A percentile compares a stretch with the other conserved stretches of the same genome.
phyloP scores from a whole-genome alignment of 345 rosid species.

The Moricandia arvensis region DNA sequence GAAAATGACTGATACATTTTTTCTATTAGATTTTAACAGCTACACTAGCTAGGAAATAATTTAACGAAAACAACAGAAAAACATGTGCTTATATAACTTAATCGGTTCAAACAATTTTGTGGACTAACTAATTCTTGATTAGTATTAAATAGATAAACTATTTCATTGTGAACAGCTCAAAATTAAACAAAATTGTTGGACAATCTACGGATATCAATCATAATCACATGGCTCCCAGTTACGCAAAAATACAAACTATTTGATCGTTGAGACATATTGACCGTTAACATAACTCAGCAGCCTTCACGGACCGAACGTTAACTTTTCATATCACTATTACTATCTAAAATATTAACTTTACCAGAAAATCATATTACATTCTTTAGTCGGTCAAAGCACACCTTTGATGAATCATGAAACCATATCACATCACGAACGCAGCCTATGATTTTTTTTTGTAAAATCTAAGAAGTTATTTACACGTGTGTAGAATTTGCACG shows the following conservation, averaged over 20 bases:
- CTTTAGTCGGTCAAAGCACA: slow-evolving; percentile 32
- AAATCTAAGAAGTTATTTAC: no score
- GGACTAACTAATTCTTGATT: neutral
- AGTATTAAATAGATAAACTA: no score
- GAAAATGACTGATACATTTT: neutral
- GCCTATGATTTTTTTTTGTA: neutral
- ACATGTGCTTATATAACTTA: neutral
- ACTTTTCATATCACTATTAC: neutral
- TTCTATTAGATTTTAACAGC: neutral
- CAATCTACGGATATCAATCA: neutral
- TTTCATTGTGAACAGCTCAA: no score
- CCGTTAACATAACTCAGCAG: slow-evolving; percentile 27
- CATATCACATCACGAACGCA: slow-evolving; percentile 7
- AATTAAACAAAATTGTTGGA: no score
- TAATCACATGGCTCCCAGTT: neutral
- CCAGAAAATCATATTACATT: neutral
- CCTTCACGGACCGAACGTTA: slow-evolving; percentile 34
- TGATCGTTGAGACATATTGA: slow-evolving; percentile 29
- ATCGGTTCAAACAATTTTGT: neutral
- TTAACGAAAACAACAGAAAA: neutral
- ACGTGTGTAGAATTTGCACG: no score
- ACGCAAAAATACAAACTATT: neutral
- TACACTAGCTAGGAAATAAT: neutral
- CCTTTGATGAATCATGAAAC: slow-evolving; percentile 32
- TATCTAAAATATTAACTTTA: neutral